Evolutionary conservation across 2,329 filamentous ascomycete species (phyloP).

Genomic region (Teratosphaeria gauchensis): DNA sequence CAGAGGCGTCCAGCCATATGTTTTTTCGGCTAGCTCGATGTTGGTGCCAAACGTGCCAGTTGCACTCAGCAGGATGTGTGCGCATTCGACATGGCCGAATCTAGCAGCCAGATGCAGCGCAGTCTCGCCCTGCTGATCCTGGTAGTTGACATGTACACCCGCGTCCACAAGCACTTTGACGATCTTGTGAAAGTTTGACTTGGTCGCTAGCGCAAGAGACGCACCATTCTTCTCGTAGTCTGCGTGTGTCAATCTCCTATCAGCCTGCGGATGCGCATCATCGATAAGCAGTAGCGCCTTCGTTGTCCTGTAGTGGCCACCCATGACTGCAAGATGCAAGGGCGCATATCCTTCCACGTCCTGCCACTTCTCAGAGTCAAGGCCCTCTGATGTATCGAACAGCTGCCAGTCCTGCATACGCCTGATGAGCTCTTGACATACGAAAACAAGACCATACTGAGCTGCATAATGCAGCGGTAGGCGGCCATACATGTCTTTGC

Average conservation of each 20-base stretch:
- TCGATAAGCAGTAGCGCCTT: constrained; percentile 65
- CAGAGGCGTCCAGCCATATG: constrained; percentile 90
- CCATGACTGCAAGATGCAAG: constrained; percentile 83
- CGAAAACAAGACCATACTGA: constrained; percentile 86
- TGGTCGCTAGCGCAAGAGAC: constrained; percentile 79
- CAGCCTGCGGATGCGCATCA: constrained; percentile 12
- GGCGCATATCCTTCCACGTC: constrained; percentile 86
- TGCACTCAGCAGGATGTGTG: constrained; percentile 63
- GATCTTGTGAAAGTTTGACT: constrained; percentile 75
- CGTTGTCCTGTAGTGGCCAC: constrained; percentile 80
- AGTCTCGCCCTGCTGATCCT: constrained; percentile 81
- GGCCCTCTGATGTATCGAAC: constrained; percentile 74
- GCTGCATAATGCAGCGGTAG: constrained; percentile 87
- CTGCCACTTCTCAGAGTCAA: constrained; percentile 83
- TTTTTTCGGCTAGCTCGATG: constrained; percentile 67
- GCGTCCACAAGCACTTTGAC: constrained; percentile 81
- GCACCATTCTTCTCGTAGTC: constrained; percentile 72
- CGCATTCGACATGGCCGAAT: constrained; percentile 75
- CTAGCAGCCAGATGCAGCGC: constrained; percentile 85
- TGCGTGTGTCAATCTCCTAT: constrained; percentile 46
- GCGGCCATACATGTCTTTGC: constrained; percentile 69
- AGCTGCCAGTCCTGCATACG: constrained; percentile 84
- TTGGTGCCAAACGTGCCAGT: constrained; percentile 62
- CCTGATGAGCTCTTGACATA: constrained; percentile 77
- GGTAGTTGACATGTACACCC: constrained; percentile 87